Evolutionary conservation across 2,329 filamentous ascomycete species (phyloP), one percentile per base, ranked within the genome.

Genomic region (Onygenales sp.): DNA sequence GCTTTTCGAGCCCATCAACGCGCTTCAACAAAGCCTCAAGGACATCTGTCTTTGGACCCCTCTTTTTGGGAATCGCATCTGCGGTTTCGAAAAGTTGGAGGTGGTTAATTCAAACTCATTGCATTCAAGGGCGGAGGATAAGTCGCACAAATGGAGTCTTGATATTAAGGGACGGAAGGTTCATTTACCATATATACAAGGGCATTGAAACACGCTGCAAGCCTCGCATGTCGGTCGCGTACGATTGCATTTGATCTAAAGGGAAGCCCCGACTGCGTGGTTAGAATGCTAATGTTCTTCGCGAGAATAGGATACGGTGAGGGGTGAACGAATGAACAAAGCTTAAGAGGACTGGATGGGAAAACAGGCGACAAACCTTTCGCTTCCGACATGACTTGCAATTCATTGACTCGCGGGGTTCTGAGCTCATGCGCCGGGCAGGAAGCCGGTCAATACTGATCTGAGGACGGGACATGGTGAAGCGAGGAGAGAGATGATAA

Each of bases 321-420:
- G 14, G n/a, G 37, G 36, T 37, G 33, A 8, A 37, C 8, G 11
- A 39, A 21, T 39, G 14, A n/a, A 33, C 17, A 48, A 31, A 27
- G 45, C 32, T 9, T 2, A 27, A 13, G n/a, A 13, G 13, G 32
- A 48, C 13, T 56, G 50, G 43, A 56, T 55, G 58, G 52, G 46
- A 56, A 52, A 60, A 45, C 17, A 45, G 27, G 50, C 74, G 21
- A 27, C 21, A 47, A 70, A 92, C 88, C 85, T 95, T 95, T 74
- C 89, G 80, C 72, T 94, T 94, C 61, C 89, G 82, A 75, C 89
- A 95, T 53, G 88, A 93, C 71, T 95, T 94, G 82, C 89, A 95
- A 70, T 95, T 95, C 89, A 95, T 95, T 36, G 87, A 87, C 75
- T 94, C 89, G 63, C 87, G 83, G 42, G 87, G 87, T 68, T 93